Evolutionary conservation across 345 rosid species (phyloP).

Genomic region (Pugionium cornutum): DNA sequence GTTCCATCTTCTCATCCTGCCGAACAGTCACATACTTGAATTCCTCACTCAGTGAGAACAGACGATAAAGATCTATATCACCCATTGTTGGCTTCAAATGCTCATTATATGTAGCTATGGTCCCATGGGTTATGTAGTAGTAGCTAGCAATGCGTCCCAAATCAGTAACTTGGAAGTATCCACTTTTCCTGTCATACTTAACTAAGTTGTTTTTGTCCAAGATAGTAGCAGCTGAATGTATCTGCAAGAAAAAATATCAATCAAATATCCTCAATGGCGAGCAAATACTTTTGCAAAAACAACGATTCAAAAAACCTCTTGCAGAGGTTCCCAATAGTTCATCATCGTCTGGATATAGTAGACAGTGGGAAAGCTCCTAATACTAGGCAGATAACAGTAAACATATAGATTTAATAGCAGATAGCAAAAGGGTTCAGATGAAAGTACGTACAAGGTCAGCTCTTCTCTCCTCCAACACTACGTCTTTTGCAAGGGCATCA

Average conservation of each 20-base stretch:
- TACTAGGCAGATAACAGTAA: slow-evolving; percentile 8
- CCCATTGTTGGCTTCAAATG: slow-evolving; percentile 98
- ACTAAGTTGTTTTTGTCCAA: slow-evolving; percentile 91
- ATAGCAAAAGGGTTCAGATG: slow-evolving; percentile 14
- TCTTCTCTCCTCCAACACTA: slow-evolving; percentile 83
- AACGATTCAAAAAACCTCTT: neutral
- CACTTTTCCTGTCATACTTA: slow-evolving; percentile 88
- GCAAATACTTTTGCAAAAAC: neutral
- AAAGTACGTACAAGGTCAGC: slow-evolving; percentile 77
- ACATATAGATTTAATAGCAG: slow-evolving; percentile 9
- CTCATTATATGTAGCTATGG: slow-evolving; percentile 86
- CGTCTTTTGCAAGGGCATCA: slow-evolving; percentile 74
- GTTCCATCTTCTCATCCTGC: slow-evolving; percentile 99
- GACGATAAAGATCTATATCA: slow-evolving; percentile 82
- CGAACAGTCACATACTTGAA: slow-evolving; percentile 93
- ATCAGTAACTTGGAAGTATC: slow-evolving; percentile 96
- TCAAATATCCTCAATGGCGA: too few species aligned
- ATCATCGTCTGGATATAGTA: slow-evolving; percentile 20
- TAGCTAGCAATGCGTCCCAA: slow-evolving; percentile 99
- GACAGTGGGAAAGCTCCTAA: slow-evolving; percentile 8
- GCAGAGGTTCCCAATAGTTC: neutral
- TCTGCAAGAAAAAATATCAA: slow-evolving; percentile 41
- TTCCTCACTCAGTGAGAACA: slow-evolving; percentile 90
- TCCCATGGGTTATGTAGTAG: slow-evolving; percentile 87
- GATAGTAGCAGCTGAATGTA: slow-evolving; percentile 86